phyloP scores from a whole-genome alignment of 2,329 filamentous ascomycete species.

The Colletotrichum magnum region DNA sequence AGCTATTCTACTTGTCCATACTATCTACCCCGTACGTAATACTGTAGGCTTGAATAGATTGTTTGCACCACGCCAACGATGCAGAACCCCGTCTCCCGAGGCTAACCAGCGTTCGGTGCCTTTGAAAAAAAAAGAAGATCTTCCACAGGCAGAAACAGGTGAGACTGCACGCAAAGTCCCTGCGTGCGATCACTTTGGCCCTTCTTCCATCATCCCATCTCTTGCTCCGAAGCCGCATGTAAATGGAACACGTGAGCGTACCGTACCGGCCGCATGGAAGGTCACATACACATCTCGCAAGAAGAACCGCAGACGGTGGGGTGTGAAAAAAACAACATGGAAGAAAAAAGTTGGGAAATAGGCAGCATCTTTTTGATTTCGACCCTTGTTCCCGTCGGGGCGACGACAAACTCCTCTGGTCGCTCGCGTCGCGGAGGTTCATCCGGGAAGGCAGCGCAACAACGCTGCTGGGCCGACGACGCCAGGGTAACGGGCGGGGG shows the following conservation, averaged over 20 bases:
- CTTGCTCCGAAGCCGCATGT: background rate
- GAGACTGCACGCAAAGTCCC: background rate
- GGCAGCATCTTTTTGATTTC: too few relatives aligned
- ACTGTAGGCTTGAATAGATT: constrained; percentile 11
- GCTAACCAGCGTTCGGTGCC: background rate
- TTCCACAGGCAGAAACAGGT: background rate
- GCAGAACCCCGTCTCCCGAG: background rate
- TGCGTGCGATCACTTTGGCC: background rate
- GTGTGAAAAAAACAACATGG: too few relatives aligned
- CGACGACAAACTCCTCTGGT: too few relatives aligned
- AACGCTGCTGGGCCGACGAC: constrained; percentile 1
- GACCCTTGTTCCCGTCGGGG: too few relatives aligned
- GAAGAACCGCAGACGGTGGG: too few relatives aligned
- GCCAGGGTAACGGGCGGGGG: background rate
- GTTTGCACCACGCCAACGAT: background rate
- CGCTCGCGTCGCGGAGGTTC: background rate
- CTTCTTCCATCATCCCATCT: background rate
- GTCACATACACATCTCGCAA: background rate
- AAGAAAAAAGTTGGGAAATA: too few relatives aligned
- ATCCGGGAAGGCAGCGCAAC: background rate
- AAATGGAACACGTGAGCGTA: constrained; percentile 27
- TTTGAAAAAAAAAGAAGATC: too few relatives aligned
- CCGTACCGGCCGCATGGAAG: constrained; percentile 33
- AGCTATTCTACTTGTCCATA: background rate
- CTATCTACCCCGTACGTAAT: background rate